These are phyloP conservation scores for Teunomyces pallodes DNA, from an alignment of 805 yeast genomes.

Conservation along the genomic window DNA sequence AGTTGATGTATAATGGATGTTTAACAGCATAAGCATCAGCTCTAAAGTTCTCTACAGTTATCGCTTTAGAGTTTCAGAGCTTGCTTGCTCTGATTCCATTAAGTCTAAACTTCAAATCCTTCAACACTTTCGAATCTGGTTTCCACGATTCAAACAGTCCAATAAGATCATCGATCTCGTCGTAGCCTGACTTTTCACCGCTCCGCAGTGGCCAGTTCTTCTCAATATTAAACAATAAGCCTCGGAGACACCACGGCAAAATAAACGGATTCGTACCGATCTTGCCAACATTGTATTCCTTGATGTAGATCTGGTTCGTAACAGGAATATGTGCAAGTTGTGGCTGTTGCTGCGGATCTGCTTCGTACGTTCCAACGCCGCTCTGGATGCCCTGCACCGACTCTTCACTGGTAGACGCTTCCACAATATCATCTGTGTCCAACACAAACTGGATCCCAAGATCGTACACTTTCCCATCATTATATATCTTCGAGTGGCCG, in stretches of 20 bases:
- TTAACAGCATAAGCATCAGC: neutral
- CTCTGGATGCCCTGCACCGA: constrained; percentile 4
- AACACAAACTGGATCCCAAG: constrained; percentile 71
- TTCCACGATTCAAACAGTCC: constrained; percentile 81
- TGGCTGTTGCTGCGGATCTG: constrained; percentile 1
- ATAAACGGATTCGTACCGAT: constrained; percentile 78
- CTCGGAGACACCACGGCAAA: constrained; percentile 91
- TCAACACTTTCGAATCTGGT: constrained; percentile 78
- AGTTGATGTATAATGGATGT: neutral
- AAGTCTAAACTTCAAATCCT: constrained; percentile 78
- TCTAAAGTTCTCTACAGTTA: too few relatives aligned
- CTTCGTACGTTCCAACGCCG: constrained; percentile 18
- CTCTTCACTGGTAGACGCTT: neutral
- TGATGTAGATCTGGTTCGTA: constrained; percentile 35
- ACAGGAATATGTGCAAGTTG: constrained; percentile 21
- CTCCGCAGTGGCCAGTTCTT: constrained; percentile 36
- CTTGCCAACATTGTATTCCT: constrained; percentile 59
- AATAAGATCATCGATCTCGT: constrained; percentile 59
- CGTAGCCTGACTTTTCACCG: constrained; percentile 24
- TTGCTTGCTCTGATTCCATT: constrained; percentile 50
- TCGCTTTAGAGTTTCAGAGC: constrained; percentile 11
- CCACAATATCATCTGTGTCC: constrained; percentile 62
- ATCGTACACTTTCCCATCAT: constrained; percentile 80
- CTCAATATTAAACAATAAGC: constrained; percentile 65
- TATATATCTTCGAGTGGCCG: constrained; percentile 89